A percentile compares a stretch with the other conserved stretches of the same genome.
phyloP scores from a whole-genome alignment of 768 basidiomycete species.

The Pholiota conissans region DNA sequence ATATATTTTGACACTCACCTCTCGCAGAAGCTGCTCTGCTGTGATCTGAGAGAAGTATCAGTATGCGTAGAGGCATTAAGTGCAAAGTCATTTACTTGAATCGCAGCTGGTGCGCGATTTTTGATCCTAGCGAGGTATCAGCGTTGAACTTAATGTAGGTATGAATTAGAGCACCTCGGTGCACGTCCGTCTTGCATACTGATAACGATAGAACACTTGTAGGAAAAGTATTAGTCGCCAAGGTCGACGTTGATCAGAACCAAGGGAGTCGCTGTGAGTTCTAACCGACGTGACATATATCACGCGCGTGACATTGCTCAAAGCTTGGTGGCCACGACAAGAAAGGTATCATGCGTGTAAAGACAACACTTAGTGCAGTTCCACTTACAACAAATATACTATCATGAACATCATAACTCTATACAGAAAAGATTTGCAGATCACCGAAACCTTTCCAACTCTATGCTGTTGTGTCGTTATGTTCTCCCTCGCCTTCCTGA shows the following conservation, averaged over 20 bases:
- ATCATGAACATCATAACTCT: no score
- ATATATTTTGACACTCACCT: constrained; percentile 46
- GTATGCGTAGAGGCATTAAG: constrained; percentile 7
- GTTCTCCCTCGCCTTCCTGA: constrained; percentile 19
- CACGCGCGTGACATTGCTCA: no score
- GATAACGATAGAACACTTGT: not conserved
- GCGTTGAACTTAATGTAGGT: not conserved
- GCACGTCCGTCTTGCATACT: constrained; percentile 83
- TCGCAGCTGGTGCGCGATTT: constrained; percentile 92
- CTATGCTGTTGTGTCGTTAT: not conserved
- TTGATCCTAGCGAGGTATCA: constrained; percentile 64
- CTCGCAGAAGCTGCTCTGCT: constrained; percentile 95
- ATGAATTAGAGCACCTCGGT: constrained; percentile 50
- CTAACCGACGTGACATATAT: not conserved
- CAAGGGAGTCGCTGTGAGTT: not conserved
- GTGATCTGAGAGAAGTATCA: constrained; percentile 68
- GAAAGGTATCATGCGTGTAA: no score
- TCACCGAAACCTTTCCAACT: no score
- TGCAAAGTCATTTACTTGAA: constrained; percentile 60
- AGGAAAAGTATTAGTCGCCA: not conserved
- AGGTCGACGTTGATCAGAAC: not conserved
- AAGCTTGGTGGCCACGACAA: no score
- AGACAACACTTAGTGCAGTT: no score
- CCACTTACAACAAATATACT: no score
- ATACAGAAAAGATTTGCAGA: no score